Base-by-base conservation (phyloP, 345 rosid genomes). In the Ceriops zippeliana region DNA sequence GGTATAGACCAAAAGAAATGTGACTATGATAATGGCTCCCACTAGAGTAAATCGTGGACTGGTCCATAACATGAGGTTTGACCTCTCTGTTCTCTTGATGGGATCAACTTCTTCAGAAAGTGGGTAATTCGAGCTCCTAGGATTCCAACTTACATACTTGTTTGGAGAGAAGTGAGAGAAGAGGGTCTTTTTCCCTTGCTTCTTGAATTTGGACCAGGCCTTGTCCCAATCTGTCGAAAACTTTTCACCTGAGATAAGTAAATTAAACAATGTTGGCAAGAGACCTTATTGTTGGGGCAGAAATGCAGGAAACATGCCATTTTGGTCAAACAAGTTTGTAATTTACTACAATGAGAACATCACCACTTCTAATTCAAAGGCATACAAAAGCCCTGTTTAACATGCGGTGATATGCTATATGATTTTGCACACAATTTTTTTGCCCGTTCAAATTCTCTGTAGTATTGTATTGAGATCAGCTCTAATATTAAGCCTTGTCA, bases 111-210 rank as follows among this genome's bases (percentile, higher is more conserved):
- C 97, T 75, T 93, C 98, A 15, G 97, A 93, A 47, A 84, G 78
- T 0, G 97, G 96, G 79, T 82, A 91, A 68, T 89, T 76, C 28
- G 97, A 89, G 65, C 76, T 85, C 69, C 62, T 86, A 6, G 97
- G 97, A 71, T 93, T 91, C 98, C 97, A 91, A 17, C 78, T 89
- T 78, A 93, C 98, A 64, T 93, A 93, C 76, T 93, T 93, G 78
- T 89, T 54, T 0, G 88, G 86, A 10, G 84, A 84, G 75, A 91
- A 93, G 61, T 73, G 75, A 0, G 97, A 83, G 71, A 89, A 85
- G 31, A 88, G 52, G 10, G 85, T 69, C 62, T 88, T 91, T 75
- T 91, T 93, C 73, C 97, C 95, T 54, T 79, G 87, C 72, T 88
- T 91, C 90, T 54, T 91, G 86, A 89, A 88, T 61, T 28, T 88